Conservation (phyloP, 192 early-diverging fungal species). For the Backusella liffmaniae region DNA sequence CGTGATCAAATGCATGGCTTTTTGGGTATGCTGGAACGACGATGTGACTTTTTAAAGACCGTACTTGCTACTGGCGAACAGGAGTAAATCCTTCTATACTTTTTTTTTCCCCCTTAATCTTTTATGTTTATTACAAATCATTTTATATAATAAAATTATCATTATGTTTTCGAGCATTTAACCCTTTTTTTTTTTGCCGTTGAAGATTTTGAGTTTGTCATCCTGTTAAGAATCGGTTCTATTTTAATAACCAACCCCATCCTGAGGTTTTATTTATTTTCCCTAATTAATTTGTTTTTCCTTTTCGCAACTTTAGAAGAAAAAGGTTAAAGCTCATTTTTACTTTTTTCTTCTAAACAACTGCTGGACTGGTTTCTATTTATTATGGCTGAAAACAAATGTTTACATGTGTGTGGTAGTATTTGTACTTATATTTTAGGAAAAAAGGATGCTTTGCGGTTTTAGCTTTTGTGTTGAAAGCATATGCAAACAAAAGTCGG, state of each 20-base stretch:
- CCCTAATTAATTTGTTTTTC: not conserved
- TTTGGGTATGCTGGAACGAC: constrained; percentile 50
- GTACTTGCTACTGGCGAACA: not conserved
- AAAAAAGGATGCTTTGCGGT: not conserved
- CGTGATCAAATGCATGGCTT: constrained; percentile 54
- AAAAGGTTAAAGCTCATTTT: not conserved
- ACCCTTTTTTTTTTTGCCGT: not conserved
- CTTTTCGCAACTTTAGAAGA: not conserved
- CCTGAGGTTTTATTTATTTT: not conserved
- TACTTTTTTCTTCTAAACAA: not conserved
- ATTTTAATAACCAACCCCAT: not conserved
- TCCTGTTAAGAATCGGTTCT: not conserved
- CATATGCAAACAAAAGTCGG: constrained; percentile 2
- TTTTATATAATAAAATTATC: not conserved
- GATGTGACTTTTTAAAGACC: constrained; percentile 44
- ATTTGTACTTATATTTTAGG: not conserved
- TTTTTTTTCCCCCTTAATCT: not conserved
- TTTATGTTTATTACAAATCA: not conserved
- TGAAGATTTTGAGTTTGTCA: not conserved
- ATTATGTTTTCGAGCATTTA: not conserved
- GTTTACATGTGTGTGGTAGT: not conserved
- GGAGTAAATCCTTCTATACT: not conserved
- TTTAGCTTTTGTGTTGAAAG: not conserved
- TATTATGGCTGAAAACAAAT: not conserved
- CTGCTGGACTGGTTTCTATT: too few species aligned